Base-by-base conservation (phyloP, 2,329 filamentous ascomycete species). In the Nothomitra cinnamomea region DNA sequence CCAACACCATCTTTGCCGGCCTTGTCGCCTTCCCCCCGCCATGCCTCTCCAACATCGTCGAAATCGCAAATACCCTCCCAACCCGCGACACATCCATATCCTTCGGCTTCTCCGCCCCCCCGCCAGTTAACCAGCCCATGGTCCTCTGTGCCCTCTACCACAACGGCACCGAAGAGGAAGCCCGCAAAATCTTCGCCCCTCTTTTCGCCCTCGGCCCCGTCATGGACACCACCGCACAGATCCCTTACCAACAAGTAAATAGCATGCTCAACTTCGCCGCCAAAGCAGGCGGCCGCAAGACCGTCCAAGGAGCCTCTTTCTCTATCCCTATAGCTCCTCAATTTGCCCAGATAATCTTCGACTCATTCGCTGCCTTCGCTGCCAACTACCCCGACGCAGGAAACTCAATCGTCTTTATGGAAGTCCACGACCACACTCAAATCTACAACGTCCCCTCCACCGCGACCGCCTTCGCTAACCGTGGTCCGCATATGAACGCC, bases 381-480 rank as follows among this genome's bases (percentile, higher is more conserved):
- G 43, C 60, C 1, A 59, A 65, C 3, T 61, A 68, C 43, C 53
- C 55, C 2, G 61, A 67, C 22, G 54, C 60, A 0, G 64, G 67
- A 3, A 56, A 65, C 12, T 64, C 59, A 40, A 54, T 63, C 1
- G 59, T 71, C 2, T 61, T 69, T 1, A 67, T 72, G 3, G 72
- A 76, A 56, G 63, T 70, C 22, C 66, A 68, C 22, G 66, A 72
- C 19, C 67, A 68, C 53, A 59, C 61, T 2, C 68, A 70, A 58
- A 62, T 70, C 22, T 62, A 64, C 1, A 58, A 63, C n/a, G 62
- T 71, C 3, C 58, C 63, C 0, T 57, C 63, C 0, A 56, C 62
- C 1, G 65, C 63, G 1, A 75, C 68, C 4, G 68, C 72, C 0
- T 72, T 72, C 54, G 69, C 70, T 2, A 72, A 70, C 56, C 66